Percentiles rank a stretch among this genome's conserved stretches.
phyloP scores from a whole-genome alignment of 225 moss, liverwort and hornwort genomes.

The Marchantia paleacea region DNA sequence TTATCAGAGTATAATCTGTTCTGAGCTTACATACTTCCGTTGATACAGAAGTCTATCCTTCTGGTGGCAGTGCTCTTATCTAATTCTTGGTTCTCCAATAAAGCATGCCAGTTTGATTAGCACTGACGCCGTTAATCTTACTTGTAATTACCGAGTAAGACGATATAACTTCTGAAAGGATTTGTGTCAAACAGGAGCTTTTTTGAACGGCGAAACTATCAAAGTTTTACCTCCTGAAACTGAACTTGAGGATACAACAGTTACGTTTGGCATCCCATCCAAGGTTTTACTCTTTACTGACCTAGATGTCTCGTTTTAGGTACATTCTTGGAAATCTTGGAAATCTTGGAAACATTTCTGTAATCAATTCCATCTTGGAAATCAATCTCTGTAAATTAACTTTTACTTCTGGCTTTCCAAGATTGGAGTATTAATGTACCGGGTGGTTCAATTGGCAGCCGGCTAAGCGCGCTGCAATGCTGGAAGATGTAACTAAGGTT shows the following conservation, averaged over 20 bases:
- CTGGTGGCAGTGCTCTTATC: too few species aligned
- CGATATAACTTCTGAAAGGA: not conserved
- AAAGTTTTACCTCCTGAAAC: conserved; percentile 44
- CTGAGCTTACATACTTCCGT: not conserved
- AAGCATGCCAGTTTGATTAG: too few species aligned
- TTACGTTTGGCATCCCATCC: conserved; percentile 59
- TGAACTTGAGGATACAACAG: conserved; percentile 58
- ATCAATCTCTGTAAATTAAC: not conserved
- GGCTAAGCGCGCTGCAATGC: conserved; percentile 55
- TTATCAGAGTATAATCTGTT: not conserved
- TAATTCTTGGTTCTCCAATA: too few species aligned
- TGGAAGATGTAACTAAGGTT: conserved; percentile 56
- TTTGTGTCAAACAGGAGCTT: conserved; percentile 39
- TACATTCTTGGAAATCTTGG: not conserved
- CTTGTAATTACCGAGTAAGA: too few species aligned
- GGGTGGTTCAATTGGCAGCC: conserved; percentile 30
- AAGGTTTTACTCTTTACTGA: conserved; percentile 33
- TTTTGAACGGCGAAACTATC: conserved; percentile 51
- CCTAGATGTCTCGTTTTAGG: not conserved
- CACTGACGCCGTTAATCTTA: too few species aligned
- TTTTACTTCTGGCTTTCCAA: not conserved
- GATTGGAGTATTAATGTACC: not conserved
- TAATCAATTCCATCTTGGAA: not conserved
- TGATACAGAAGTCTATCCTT: too few species aligned
- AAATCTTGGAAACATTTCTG: not conserved